phyloP scores from a whole-genome alignment of 257 asterid species.

The Osmanthus fragrans region DNA sequence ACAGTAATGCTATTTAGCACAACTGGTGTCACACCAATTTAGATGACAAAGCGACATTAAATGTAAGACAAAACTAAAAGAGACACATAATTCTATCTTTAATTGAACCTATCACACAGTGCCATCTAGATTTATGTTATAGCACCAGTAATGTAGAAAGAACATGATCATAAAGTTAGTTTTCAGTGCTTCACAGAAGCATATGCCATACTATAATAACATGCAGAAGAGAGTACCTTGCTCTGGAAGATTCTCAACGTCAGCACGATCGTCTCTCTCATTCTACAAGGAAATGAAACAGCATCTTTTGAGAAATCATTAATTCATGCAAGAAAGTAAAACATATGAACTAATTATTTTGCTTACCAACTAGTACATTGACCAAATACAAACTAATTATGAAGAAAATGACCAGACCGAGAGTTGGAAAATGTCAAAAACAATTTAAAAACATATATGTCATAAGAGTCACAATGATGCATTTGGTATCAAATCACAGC shows the following conservation, averaged over 20 bases:
- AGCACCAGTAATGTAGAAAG: not conserved
- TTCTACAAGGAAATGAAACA: conserved; percentile 44
- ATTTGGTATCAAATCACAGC: not conserved
- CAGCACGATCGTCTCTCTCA: conserved; percentile 81
- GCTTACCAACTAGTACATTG: not conserved
- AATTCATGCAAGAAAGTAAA: conserved; percentile 10
- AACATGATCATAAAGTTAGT: not conserved
- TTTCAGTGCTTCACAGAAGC: not conserved
- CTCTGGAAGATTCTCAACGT: conserved; percentile 84
- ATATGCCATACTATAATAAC: conserved; percentile 1
- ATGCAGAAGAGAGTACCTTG: conserved; percentile 62
- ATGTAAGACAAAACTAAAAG: no score
- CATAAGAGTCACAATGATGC: not conserved
- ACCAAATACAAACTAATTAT: not conserved
- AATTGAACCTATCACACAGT: not conserved
- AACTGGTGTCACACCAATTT: no score
- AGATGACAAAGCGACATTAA: no score
- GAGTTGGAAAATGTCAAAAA: not conserved
- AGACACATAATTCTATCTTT: no score
- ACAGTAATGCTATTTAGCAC: not conserved
- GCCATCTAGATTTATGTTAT: no score
- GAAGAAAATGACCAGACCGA: not conserved
- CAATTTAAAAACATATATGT: not conserved
- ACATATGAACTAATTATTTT: conserved; percentile 5
- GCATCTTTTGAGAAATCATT: conserved; percentile 18